phyloP scores from a whole-genome alignment of 2,329 filamentous ascomycete species.

The Cladobotryum mycophilum region DNA sequence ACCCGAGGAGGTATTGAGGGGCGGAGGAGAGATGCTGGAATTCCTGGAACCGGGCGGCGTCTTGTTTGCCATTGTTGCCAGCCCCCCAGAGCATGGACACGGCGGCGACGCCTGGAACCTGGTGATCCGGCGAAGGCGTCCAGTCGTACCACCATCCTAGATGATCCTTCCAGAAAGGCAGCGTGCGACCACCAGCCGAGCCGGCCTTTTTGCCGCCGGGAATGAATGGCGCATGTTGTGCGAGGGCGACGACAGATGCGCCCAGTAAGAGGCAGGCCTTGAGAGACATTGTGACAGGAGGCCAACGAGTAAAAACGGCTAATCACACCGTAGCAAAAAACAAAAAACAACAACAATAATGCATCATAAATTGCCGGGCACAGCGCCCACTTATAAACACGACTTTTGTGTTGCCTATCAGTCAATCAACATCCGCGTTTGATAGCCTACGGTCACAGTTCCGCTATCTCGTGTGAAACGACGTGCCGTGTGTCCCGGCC shows the following conservation, averaged over 20 bases:
- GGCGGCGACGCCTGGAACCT: slow-evolving; percentile 6
- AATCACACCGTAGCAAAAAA: too few species aligned
- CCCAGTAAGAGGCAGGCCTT: slow-evolving; percentile 1
- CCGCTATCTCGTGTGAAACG: too few species aligned
- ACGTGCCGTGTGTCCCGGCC: too few species aligned
- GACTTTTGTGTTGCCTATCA: too few species aligned
- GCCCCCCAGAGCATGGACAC: slow-evolving; percentile 16
- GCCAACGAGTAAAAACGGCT: too few species aligned
- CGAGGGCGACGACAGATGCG: slow-evolving; percentile 1
- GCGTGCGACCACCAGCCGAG: slow-evolving; percentile 11
- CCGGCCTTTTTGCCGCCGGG: slow-evolving; percentile 15
- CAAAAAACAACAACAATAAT: too few species aligned
- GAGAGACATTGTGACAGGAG: slow-evolving; percentile 7
- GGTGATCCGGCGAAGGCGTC: slow-evolving; percentile 10
- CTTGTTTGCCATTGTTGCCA: slow-evolving; percentile 11
- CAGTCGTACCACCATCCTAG: slow-evolving; percentile 15
- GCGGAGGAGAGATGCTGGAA: slow-evolving; percentile 9
- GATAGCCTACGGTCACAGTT: too few species aligned
- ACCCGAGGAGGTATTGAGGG: slow-evolving; percentile 12
- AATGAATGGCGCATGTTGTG: slow-evolving; percentile 1
- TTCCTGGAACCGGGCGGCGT: slow-evolving; percentile 10
- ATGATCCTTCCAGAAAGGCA: slow-evolving; percentile 12
- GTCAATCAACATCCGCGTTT: too few species aligned
- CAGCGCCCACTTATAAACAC: too few species aligned
- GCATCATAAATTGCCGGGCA: too few species aligned